Evolutionary conservation across 2,329 filamentous ascomycete genomes (phyloP).

Genomic region (Pyrenophora teres): DNA sequence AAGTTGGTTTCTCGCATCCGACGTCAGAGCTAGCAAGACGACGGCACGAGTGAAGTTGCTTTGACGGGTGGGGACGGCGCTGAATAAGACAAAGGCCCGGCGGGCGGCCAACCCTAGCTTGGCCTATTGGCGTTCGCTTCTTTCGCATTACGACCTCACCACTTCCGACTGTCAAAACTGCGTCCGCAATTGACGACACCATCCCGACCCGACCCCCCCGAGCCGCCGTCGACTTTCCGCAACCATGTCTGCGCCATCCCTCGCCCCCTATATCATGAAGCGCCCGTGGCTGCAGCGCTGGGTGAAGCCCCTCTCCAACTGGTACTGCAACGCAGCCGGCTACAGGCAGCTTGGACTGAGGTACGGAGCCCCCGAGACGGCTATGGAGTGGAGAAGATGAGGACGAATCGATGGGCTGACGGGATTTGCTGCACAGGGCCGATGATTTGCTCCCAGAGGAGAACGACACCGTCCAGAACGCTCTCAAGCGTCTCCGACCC

Average conservation of each 20-base stretch:
- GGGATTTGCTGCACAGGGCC: conserved; percentile 62
- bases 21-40: conserved; percentile 19
- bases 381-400: neutral
- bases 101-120: conserved; percentile 13
- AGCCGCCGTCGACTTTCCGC: conserved; percentile 27
- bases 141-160: conserved; percentile 28
- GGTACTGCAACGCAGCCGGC: conserved; percentile 87
- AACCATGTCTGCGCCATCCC: conserved; percentile 71
- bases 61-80: conserved; percentile 14
- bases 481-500: conserved; percentile 85
- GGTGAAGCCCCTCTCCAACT: conserved; percentile 80
- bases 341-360: conserved; percentile 91
- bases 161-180: conserved; percentile 25
- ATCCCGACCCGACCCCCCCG: conserved; percentile 28
- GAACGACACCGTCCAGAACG: conserved; percentile 81
- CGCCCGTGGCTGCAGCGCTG: conserved; percentile 83
- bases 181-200: conserved; percentile 33
- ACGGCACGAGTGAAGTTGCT: conserved; percentile 21
- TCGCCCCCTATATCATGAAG: conserved; percentile 77
- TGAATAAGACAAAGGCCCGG: conserved; percentile 14
- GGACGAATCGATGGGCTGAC: conserved; percentile 38
- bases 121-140: conserved; percentile 24
- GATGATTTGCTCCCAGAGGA: conserved; percentile 97
- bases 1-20: conserved; percentile 12
- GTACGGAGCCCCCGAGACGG: conserved; percentile 58